Percentiles rank a stretch among this genome's conserved stretches.
Evolutionary conservation across 1,284 basidiomycete species (phyloP).

Genomic region (Marasmius fiardii): DNA sequence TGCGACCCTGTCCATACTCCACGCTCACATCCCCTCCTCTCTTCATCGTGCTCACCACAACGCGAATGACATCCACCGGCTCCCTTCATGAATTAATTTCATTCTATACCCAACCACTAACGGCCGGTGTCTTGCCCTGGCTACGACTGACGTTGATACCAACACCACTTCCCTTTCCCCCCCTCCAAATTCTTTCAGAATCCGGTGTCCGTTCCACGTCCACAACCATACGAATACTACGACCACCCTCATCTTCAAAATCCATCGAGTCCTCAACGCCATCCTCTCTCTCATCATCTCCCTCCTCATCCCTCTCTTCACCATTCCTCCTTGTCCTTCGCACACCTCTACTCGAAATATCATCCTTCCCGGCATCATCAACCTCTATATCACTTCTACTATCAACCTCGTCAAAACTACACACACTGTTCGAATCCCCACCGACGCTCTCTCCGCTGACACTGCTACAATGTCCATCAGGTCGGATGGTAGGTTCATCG

Average conservation of each 20-base stretch:
- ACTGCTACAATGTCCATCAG: conserved; percentile 27
- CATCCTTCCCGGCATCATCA: conserved; percentile 12
- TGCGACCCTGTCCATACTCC: no score
- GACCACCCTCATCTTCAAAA: background rate
- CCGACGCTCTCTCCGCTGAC: conserved; percentile 14
- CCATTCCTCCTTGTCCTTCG: conserved; percentile 15
- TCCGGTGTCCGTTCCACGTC: conserved; percentile 2
- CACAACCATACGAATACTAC: background rate
- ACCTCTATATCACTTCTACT: conserved; percentile 15
- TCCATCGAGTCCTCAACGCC: conserved; percentile 5
- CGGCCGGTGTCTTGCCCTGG: background rate
- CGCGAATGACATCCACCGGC: no score
- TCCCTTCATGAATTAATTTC: no score
- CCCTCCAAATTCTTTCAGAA: background rate
- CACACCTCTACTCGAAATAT: background rate
- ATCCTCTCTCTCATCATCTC: conserved; percentile 17
- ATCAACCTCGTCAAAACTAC: conserved; percentile 12
- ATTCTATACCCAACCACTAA: background rate
- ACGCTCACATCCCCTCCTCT: no score
- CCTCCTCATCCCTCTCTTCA: conserved; percentile 16
- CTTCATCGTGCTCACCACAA: no score
- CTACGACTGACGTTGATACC: background rate
- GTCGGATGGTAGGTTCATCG: conserved; percentile 73
- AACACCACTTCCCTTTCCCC: background rate
- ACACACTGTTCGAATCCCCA: conserved; percentile 17